Conservation (phyloP, 108 stramenopile genomes). For the Nannochloropsis oceanica region DNA sequence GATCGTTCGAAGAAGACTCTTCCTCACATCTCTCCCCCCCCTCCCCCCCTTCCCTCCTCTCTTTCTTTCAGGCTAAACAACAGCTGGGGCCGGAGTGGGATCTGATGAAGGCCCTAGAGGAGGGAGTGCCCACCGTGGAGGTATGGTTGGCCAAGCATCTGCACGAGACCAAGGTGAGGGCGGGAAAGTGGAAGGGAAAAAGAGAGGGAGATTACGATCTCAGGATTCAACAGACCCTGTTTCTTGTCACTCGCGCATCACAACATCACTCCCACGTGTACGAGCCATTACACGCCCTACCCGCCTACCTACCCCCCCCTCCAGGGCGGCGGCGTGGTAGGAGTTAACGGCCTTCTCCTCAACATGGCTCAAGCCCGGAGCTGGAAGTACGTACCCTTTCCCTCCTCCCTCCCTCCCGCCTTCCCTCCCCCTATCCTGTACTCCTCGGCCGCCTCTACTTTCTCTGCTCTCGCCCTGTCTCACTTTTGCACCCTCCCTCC, state of each 20-base stretch:
- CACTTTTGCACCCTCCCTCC: too few relatives aligned
- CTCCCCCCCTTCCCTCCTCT: not conserved
- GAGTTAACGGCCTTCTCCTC: not conserved
- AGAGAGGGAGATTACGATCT: too few relatives aligned
- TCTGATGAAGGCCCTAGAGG: conserved; percentile 55
- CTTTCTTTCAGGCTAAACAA: conserved; percentile 50
- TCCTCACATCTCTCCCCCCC: not conserved
- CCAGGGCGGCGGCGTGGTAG: not conserved
- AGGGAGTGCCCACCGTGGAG: conserved; percentile 20
- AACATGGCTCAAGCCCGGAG: not conserved
- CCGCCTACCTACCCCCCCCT: not conserved
- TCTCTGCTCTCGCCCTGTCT: too few relatives aligned
- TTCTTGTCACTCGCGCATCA: too few relatives aligned
- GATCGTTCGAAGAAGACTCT: too few relatives aligned
- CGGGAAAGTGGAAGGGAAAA: not conserved
- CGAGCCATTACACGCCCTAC: too few relatives aligned
- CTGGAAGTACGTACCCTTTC: not conserved
- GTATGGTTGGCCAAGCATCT: not conserved
- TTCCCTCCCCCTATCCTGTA: too few relatives aligned
- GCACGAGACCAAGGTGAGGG: not conserved
- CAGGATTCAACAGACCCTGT: too few relatives aligned
- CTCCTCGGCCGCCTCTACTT: too few relatives aligned
- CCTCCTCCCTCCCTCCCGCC: not conserved
- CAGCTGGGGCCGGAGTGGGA: conserved; percentile 48
- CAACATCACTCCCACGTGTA: too few relatives aligned